Evolutionary conservation across 2,329 filamentous ascomycete genomes (phyloP).

Genomic region (Periconia digitata): DNA sequence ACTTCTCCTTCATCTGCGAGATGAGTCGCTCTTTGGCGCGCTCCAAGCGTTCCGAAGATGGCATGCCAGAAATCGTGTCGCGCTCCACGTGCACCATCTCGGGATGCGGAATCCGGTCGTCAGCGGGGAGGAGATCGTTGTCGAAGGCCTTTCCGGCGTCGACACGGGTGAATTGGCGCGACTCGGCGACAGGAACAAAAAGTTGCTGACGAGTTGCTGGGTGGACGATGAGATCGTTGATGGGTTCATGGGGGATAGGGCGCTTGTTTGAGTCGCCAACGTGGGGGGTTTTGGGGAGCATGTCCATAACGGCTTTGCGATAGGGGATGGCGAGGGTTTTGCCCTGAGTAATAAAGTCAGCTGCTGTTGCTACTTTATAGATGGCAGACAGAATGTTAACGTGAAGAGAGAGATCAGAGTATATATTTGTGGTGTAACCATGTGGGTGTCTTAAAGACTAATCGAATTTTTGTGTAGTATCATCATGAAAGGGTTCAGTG

Average conservation of each 20-base stretch:
- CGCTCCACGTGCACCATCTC: slow-evolving; percentile 55
- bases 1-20: slow-evolving; percentile 38
- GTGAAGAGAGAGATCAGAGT: slow-evolving; percentile 67
- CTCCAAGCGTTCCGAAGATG: slow-evolving; percentile 36
- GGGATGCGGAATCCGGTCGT: slow-evolving; percentile 65
- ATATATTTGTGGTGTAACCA: slow-evolving; percentile 78
- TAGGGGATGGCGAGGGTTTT: slow-evolving; percentile 78
- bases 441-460: slow-evolving; percentile 98
- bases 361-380: slow-evolving; percentile 2
- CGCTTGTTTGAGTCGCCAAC: slow-evolving; percentile 38
- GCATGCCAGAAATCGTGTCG: slow-evolving; percentile 30
- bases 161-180: slow-evolving; percentile 64
- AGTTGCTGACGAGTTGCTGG: slow-evolving; percentile 57
- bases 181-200: slow-evolving; percentile 66
- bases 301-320: slow-evolving; percentile 70
- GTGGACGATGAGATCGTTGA: slow-evolving; percentile 66
- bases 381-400: background rate
- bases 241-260: slow-evolving; percentile 57
- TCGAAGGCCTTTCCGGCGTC: slow-evolving; percentile 65
- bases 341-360: slow-evolving; percentile 55
- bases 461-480: slow-evolving; percentile 77
- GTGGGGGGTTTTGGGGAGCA: slow-evolving; percentile 71
- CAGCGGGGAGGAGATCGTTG: slow-evolving; percentile 60
- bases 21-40: slow-evolving; percentile 33
- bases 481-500: too few relatives aligned